Base-by-base conservation (phyloP, 2,329 filamentous ascomycete genomes). In the Didymosphaeria variabile region DNA sequence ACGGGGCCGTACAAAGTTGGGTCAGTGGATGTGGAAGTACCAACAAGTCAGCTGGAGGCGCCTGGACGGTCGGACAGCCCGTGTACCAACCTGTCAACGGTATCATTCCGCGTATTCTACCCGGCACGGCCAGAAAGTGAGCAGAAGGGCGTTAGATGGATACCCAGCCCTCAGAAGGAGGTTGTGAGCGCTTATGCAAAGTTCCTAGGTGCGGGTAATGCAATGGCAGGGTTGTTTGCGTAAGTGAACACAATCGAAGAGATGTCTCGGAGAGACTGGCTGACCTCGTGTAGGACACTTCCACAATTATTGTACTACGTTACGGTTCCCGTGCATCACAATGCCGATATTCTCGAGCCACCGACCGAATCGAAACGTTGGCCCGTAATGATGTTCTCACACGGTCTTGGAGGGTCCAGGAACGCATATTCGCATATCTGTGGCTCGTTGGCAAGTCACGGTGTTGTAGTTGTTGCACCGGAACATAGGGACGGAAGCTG, bases 391-490 rank as follows among this genome's bases (percentile, higher is more conserved):
- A 83, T 97, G 64, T 96, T 97, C 79, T 95, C 92, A 1, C 93
- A 97, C 73, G 93, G 93, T 0, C 83, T 97, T 1, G 93, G 91
- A 40, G 93, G 93, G 40, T 90, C 87, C 61, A 86, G 91, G 66
- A 95, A 95, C 71, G 88, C 91, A 12, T 97, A 97, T 80, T 94
- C 91, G n/a, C 90, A 94, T 72, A 80, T 96, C 26, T 90, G 86
- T 19, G 91, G 91, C 17, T 92, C 91, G 0, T 80, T 97, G 31
- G 91, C 93, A 5, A 93, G 91, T 21, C 89, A 95, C 71, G 93
- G 93, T 44, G 84, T 94, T 23, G 87, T 95, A 8, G 92, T 96
- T 2, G 81, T 94, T 56, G 93, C 91, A 59, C 88, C 91, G 0
- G 93, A 96, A 71, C 93, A 96, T 73, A 86, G 93, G 47, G 93